Percentiles rank a stretch among this genome's conserved stretches.
Evolutionary conservation across 305 asterid genomes (phyloP).

Genomic region (Fraxinus baroniana): DNA sequence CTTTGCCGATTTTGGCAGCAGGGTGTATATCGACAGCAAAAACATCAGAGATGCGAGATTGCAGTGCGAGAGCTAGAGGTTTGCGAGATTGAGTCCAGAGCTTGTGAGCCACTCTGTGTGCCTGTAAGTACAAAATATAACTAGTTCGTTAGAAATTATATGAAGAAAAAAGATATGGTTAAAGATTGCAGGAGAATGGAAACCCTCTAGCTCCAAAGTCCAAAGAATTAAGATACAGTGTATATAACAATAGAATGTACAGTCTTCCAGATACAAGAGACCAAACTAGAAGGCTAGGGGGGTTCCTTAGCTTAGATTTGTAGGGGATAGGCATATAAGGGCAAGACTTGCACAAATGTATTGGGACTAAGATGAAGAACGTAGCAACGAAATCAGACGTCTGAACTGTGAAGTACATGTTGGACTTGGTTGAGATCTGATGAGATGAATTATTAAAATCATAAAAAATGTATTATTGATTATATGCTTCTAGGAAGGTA

Average conservation of each 20-base stretch:
- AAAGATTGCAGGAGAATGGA: neutral
- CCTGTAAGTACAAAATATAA: slow-evolving; percentile 33
- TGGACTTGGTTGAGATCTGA: neutral
- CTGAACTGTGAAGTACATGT: neutral
- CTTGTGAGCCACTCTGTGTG: slow-evolving; percentile 70
- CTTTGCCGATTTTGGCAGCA: slow-evolving; percentile 66
- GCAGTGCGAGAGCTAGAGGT: slow-evolving; percentile 72
- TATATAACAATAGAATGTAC: neutral
- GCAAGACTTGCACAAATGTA: no score
- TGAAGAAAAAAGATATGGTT: neutral
- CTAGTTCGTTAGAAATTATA: neutral
- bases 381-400: neutral
- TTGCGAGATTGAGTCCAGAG: slow-evolving; percentile 69
- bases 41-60: slow-evolving; percentile 72
- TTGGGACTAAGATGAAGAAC: neutral
- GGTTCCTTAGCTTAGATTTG: no score
- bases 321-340: no score
- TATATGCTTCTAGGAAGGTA: neutral
- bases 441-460: neutral
- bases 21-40: slow-evolving; percentile 77
- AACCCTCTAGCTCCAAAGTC: neutral
- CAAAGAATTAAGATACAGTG: neutral
- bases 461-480: neutral
- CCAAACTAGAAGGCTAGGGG: neutral
- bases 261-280: neutral